Base-by-base conservation (phyloP, 345 rosid species). In the Cardamine chenopodiifolia region DNA sequence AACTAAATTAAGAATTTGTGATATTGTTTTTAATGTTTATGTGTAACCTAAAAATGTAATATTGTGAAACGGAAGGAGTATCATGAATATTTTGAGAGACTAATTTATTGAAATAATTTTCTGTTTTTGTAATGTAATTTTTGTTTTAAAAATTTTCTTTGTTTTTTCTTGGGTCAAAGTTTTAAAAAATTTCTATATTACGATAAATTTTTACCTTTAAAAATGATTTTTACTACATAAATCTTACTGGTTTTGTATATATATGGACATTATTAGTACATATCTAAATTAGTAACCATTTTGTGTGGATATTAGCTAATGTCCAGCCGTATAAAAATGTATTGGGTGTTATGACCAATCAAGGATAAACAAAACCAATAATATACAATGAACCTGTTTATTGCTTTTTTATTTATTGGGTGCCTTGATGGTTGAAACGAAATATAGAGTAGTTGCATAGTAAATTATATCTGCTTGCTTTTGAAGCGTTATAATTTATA, bases 401-500 rank as follows among this genome's bases (percentile, higher is more conserved):
- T 61, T 68, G 20, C 20, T 31, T 59, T 52, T 52, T 20, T 29
- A 20, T 25, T 20, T 40, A 39, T 68, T 52, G 44, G 55, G 72
- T 59, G 6, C 20, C 22, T 29, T 31, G 25, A 34, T 25, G 31
- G 58, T 32, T 10, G 48, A 69, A 58, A 55, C 47, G 45, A 53
- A 52, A 37, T 15, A 62, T 3, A 23, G 50, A 61, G 60, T 58
- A 37, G 52, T 58, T 71, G 72, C 68, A 57, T 78, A 71, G 77
- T 69, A 71, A 78, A 71, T 39, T 71, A 62, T 68, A 63, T 47
- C 66, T 55, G 66, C 71, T 70, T 76, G 45, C 48, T 64, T 65
- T 58, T 58, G 72, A 77, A 77, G 80, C 77, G 76, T 77, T 71
- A 77, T 48, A 70, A 62, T 52, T 61, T 76, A 58, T 66, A 34